Evolutionary conservation across 768 basidiomycete species (phyloP).

Genomic region (Xerocomus brunneocitrinus): DNA sequence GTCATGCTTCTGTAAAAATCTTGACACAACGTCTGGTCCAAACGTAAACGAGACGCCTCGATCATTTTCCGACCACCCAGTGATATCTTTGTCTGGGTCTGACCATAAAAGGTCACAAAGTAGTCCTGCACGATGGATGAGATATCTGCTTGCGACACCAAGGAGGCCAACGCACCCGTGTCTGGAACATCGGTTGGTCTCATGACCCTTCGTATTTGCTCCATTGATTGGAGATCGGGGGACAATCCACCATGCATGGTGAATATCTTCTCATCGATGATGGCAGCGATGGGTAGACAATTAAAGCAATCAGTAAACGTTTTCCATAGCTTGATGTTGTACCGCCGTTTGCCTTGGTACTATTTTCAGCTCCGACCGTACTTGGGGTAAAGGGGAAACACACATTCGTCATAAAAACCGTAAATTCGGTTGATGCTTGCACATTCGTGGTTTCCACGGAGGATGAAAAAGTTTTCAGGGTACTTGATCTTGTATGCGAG

Average conservation of each 20-base stretch:
- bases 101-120: slow-evolving; percentile 98
- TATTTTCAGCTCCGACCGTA: slow-evolving; percentile 8
- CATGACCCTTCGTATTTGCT: slow-evolving; percentile 99
- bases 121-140: slow-evolving; percentile 50
- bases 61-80: slow-evolving; percentile 99
- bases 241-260: slow-evolving; percentile 98
- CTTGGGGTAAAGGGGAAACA: slow-evolving; percentile 30
- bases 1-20: slow-evolving; percentile 99
- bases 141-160: not conserved
- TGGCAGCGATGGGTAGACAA: slow-evolving; percentile 97
- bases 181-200: slow-evolving; percentile 98
- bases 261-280: slow-evolving; percentile 99
- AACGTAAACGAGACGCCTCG: slow-evolving; percentile 98
- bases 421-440: slow-evolving; percentile 99
- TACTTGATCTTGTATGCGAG: slow-evolving; percentile 99
- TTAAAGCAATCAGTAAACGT: slow-evolving; percentile 99
- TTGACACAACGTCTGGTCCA: slow-evolving; percentile 94
- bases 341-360: slow-evolving; percentile 89
- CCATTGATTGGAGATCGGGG: slow-evolving; percentile 98
- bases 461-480: slow-evolving; percentile 99
- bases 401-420: slow-evolving; percentile 99
- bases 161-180: slow-evolving; percentile 58
- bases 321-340: slow-evolving; percentile 99
- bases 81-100: slow-evolving; percentile 99
- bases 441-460: slow-evolving; percentile 98